A percentile compares a stretch with the other conserved stretches of the same genome.
Conservation (phyloP, 1,284 basidiomycete species). For the Leucocoprinus gongylophorus region DNA sequence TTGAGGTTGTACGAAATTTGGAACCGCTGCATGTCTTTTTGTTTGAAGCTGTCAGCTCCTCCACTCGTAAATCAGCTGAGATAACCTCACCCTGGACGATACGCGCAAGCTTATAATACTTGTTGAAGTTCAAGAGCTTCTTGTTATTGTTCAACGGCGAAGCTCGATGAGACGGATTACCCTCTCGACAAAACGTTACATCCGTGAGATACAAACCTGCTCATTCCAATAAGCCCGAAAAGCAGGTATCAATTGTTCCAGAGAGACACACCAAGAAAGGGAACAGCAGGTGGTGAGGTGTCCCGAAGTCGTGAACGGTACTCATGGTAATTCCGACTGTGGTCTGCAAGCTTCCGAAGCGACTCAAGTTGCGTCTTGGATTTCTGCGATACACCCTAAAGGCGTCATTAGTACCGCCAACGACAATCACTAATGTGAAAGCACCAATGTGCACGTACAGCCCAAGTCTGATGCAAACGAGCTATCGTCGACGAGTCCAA, state of each 20-base stretch:
- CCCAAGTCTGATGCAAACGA: slow-evolving; percentile 88
- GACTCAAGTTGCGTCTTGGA: slow-evolving; percentile 75
- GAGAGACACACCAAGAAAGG: slow-evolving; percentile 77
- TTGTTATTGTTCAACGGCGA: slow-evolving; percentile 71
- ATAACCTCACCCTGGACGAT: slow-evolving; percentile 68
- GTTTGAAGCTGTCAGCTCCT: background rate
- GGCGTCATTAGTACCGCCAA: background rate
- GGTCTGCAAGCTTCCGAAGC: slow-evolving; percentile 82
- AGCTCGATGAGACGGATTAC: slow-evolving; percentile 83
- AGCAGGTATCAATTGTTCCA: background rate
- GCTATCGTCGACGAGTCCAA: slow-evolving; percentile 93
- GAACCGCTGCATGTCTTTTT: slow-evolving; percentile 85
- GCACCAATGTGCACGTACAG: slow-evolving; percentile 48
- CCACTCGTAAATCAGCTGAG: background rate
- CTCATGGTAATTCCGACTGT: slow-evolving; percentile 86
- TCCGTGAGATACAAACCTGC: slow-evolving; percentile 85
- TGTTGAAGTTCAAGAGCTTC: slow-evolving; percentile 93
- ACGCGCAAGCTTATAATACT: slow-evolving; percentile 84
- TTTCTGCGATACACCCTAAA: slow-evolving; percentile 79
- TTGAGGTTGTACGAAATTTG: slow-evolving; percentile 81
- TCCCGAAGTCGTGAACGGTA: slow-evolving; percentile 83
- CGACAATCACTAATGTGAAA: background rate
- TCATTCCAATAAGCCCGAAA: slow-evolving; percentile 1
- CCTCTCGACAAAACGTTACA: slow-evolving; percentile 93
- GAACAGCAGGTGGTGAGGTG: slow-evolving; percentile 81